Conservation (phyloP, 2,329 filamentous ascomycete genomes). For the Tolypocladium capitatum region DNA sequence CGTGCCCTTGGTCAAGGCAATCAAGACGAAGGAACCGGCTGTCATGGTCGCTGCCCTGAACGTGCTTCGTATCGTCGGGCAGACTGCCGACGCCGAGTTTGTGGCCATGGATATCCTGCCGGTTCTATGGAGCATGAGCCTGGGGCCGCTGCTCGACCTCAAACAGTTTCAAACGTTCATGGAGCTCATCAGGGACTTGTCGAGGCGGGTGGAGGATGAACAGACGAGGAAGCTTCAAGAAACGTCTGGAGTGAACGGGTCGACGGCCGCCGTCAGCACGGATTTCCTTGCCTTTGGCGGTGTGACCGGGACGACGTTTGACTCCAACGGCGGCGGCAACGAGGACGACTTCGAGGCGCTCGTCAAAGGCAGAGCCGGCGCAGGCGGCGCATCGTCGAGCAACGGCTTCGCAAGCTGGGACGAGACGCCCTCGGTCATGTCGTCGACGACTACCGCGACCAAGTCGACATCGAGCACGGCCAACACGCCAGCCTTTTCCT, state of each 20-base stretch:
- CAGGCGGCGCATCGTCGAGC: slow-evolving; percentile 22
- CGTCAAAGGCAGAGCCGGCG: slow-evolving; percentile 53
- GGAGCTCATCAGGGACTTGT: slow-evolving; percentile 71
- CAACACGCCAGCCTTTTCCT: slow-evolving; percentile 43
- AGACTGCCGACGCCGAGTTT: slow-evolving; percentile 75
- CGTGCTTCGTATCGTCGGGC: slow-evolving; percentile 73
- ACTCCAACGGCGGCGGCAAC: slow-evolving; percentile 35
- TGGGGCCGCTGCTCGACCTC: slow-evolving; percentile 79
- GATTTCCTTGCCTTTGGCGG: slow-evolving; percentile 62
- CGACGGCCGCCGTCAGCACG: slow-evolving; percentile 37
- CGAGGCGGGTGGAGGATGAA: slow-evolving; percentile 71
- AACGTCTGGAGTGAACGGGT: slow-evolving; percentile 47
- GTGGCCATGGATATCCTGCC: slow-evolving; percentile 84
- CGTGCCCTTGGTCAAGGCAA: slow-evolving; percentile 74
- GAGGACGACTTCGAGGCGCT: slow-evolving; percentile 77
- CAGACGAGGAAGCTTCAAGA: slow-evolving; percentile 83
- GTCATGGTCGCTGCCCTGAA: slow-evolving; percentile 91
- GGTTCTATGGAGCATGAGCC: slow-evolving; percentile 78
- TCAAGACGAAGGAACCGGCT: slow-evolving; percentile 95
- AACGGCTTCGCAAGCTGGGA: slow-evolving; percentile 38
- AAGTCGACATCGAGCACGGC: slow-evolving; percentile 23
- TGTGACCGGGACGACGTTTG: slow-evolving; percentile 46
- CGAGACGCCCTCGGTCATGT: slow-evolving; percentile 19
- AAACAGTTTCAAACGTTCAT: slow-evolving; percentile 85
- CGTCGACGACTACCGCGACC: slow-evolving; percentile 14